Percentiles rank a stretch among this genome's conserved stretches.
phyloP scores from a whole-genome alignment of 148 eudicot species.

The Heliosperma pusillum region DNA sequence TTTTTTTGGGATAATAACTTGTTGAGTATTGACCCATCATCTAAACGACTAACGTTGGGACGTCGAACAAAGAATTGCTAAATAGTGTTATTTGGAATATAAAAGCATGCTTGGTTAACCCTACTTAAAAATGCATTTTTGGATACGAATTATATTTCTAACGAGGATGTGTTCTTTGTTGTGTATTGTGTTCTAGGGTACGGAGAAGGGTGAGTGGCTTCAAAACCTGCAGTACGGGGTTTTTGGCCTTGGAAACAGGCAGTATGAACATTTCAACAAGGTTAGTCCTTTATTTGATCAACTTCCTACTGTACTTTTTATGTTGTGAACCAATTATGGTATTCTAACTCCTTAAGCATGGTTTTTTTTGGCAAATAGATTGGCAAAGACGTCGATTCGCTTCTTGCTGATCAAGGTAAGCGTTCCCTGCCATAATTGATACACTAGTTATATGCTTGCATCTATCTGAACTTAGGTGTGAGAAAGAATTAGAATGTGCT shows the following conservation, averaged over 20 bases:
- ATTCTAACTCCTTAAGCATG: neutral
- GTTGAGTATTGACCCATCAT: neutral
- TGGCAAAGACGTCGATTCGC: conserved; percentile 64
- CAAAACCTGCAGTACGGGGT: conserved; percentile 71
- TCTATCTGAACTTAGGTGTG: conserved; percentile 17
- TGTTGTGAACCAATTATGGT: neutral
- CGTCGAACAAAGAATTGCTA: neutral
- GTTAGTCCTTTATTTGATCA: conserved; percentile 27
- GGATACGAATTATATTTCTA: neutral
- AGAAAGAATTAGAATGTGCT: neutral
- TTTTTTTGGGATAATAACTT: conserved; percentile 2
- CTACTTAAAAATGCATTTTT: neutral
- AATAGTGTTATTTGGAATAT: neutral
- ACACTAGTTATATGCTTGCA: neutral
- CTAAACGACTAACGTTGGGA: neutral
- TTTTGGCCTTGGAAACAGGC: conserved; percentile 88
- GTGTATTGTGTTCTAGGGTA: conserved; percentile 40
- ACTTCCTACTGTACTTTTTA: neutral
- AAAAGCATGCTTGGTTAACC: neutral
- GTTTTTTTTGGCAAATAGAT: conserved; percentile 42
- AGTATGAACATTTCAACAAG: conserved; percentile 98
- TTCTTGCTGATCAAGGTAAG: conserved; percentile 67
- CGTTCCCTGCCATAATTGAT: conserved; percentile 1
- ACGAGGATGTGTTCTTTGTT: conserved; percentile 1
- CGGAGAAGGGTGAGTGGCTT: conserved; percentile 67